A percentile compares a stretch with the other conserved stretches of the same genome.
phyloP scores from a whole-genome alignment of 768 basidiomycete species.

The Chalciporus sphaerocephalus region DNA sequence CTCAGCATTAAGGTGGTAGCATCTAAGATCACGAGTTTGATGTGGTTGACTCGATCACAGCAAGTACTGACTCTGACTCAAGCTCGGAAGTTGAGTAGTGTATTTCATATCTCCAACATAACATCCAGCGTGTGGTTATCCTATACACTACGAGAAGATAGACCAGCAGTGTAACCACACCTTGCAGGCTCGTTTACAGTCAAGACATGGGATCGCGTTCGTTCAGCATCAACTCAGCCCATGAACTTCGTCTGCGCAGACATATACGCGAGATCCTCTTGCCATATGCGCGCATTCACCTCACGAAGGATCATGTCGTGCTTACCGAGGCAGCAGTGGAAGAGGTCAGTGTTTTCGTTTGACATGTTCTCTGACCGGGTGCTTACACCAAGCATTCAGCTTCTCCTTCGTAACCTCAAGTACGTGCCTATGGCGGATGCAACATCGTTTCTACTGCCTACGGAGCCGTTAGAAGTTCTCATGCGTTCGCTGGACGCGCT shows the following conservation, averaged over 20 bases:
- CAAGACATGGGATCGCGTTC: conserved; percentile 13
- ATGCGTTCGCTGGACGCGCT: conserved; percentile 31
- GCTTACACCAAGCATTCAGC: conserved; percentile 28
- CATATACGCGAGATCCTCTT: conserved; percentile 56
- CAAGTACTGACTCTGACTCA: too few relatives aligned
- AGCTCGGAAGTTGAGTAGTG: too few relatives aligned
- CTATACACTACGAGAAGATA: background rate
- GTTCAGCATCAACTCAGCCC: conserved; percentile 17
- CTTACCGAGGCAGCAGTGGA: conserved; percentile 49
- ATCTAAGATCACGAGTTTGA: too few relatives aligned
- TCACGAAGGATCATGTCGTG: conserved; percentile 51
- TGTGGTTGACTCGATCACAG: too few relatives aligned
- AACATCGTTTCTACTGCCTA: conserved; percentile 46
- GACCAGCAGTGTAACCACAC: background rate
- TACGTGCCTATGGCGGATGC: conserved; percentile 48
- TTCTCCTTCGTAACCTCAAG: conserved; percentile 38
- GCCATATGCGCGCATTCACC: conserved; percentile 49
- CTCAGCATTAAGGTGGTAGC: too few relatives aligned
- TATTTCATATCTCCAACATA: background rate
- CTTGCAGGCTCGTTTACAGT: background rate
- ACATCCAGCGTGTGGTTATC: background rate
- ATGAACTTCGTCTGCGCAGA: conserved; percentile 24
- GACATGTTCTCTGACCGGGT: background rate
- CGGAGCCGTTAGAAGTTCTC: conserved; percentile 51
- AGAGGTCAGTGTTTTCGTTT: conserved; percentile 33